A percentile compares a stretch with the other conserved stretches of the same genome.
Evolutionary conservation across 2,329 filamentous ascomycete genomes (phyloP).

Genomic region (Fusarium decemcellulare): DNA sequence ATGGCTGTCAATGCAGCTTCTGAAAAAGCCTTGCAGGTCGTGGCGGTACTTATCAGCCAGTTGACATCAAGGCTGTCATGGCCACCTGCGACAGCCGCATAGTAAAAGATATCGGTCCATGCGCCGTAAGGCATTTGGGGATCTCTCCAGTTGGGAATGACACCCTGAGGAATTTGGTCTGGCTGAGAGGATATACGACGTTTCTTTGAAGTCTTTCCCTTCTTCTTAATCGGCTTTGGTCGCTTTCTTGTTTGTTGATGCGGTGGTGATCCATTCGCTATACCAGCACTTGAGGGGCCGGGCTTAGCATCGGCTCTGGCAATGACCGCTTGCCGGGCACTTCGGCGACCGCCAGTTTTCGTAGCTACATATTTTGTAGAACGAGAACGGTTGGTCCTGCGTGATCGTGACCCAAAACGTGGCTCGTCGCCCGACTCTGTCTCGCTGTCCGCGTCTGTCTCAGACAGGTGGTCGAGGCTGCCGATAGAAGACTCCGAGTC

Average conservation of each 20-base stretch:
- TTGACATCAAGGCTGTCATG: constrained; percentile 62
- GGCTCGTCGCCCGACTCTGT: constrained; percentile 11
- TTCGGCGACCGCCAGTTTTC: constrained; percentile 23
- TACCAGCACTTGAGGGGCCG: neutral
- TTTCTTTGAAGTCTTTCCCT: constrained; percentile 36
- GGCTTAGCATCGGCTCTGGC: constrained; percentile 6
- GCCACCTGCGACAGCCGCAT: constrained; percentile 68
- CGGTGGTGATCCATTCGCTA: neutral
- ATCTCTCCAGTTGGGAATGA: constrained; percentile 69
- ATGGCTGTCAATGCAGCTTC: constrained; percentile 82
- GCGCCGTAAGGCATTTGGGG: constrained; percentile 75
- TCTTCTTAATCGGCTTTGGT: constrained; percentile 20
- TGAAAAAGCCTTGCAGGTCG: constrained; percentile 74
- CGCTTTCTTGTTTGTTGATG: constrained; percentile 32
- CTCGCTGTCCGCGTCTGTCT: constrained; percentile 32
- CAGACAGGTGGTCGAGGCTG: constrained; percentile 14
- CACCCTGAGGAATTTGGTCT: constrained; percentile 21
- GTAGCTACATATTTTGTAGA: neutral
- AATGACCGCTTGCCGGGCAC: constrained; percentile 30
- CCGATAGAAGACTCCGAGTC: constrained; percentile 25
- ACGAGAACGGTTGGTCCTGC: constrained; percentile 6
- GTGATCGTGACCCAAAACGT: constrained; percentile 18
- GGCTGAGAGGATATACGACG: constrained; percentile 27
- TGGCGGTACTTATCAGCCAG: constrained; percentile 77
- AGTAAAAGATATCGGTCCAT: constrained; percentile 78